These are phyloP conservation scores for Alternaria atra DNA, from an alignment of 2,329 filamentous ascomycete species.

Conservation along the genomic window DNA sequence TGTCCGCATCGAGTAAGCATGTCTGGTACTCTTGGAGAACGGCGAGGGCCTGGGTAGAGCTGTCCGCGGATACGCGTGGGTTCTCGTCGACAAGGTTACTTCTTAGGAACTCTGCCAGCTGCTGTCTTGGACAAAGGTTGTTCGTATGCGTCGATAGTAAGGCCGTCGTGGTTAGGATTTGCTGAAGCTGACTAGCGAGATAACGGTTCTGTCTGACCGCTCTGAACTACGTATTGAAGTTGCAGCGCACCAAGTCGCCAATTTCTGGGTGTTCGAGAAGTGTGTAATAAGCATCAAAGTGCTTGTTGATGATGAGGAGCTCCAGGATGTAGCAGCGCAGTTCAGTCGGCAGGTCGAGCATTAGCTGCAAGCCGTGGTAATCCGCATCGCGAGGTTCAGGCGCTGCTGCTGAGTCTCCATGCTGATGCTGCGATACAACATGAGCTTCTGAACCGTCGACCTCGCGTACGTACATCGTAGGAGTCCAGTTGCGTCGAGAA, in stretches of 20 bases:
- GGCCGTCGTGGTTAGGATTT: background rate
- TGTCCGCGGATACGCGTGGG: background rate
- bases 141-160: background rate
- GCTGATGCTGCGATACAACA: background rate
- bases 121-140: background rate
- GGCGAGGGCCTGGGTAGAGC: background rate
- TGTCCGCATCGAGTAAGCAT: background rate
- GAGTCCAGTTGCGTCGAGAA: accelerated
- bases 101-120: background rate
- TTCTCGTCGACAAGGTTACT: background rate
- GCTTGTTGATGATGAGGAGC: background rate
- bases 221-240: constrained; percentile 4
- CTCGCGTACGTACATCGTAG: background rate
- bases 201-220: background rate
- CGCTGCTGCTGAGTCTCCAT: background rate
- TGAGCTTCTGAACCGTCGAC: background rate
- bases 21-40: background rate
- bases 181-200: constrained; percentile 7
- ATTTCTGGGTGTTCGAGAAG: constrained; percentile 4
- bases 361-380: background rate
- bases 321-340: constrained; percentile 1
- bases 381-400: background rate
- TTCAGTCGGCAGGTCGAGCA: constrained; percentile 2
- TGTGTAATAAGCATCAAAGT: background rate
- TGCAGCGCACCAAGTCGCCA: constrained; percentile 7